phyloP scores from a whole-genome alignment of 306 rosid species.

The Cicer judaicum region DNA sequence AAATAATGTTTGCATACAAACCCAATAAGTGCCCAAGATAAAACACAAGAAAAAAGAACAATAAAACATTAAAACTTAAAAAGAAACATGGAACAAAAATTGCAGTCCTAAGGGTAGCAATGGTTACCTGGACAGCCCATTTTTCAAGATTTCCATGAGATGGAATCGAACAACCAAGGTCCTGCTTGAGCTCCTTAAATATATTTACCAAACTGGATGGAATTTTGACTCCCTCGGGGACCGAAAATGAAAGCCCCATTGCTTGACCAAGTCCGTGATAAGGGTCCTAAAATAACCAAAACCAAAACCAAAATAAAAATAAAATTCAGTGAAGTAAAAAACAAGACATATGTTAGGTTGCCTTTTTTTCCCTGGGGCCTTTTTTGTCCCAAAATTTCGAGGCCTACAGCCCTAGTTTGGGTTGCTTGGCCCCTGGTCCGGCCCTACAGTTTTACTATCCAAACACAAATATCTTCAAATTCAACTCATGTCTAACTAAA shows the following conservation, averaged over 20 bases:
- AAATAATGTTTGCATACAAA: background rate
- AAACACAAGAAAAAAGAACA: background rate
- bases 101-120: background rate
- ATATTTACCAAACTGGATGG: conserved; percentile 90
- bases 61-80: background rate
- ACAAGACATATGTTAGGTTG: no score
- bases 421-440: no score
- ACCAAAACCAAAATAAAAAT: background rate
- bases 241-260: conserved; percentile 98
- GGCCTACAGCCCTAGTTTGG: no score
- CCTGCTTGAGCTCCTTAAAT: conserved; percentile 82
- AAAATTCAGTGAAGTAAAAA: background rate
- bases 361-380: no score
- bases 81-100: background rate
- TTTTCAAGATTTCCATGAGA: conserved; percentile 82
- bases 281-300: conserved; percentile 68
- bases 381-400: no score
- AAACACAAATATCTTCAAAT: no score
- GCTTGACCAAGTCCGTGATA: conserved; percentile 99
- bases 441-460: no score
- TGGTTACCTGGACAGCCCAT: conserved; percentile 87
- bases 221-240: conserved; percentile 83
- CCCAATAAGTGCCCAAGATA: background rate
- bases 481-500: no score
- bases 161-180: conserved; percentile 87